A percentile compares a stretch with the other conserved stretches of the same genome.
Evolutionary conservation across 1,284 basidiomycete species (phyloP).

Genomic region (Ustilago crameri): DNA sequence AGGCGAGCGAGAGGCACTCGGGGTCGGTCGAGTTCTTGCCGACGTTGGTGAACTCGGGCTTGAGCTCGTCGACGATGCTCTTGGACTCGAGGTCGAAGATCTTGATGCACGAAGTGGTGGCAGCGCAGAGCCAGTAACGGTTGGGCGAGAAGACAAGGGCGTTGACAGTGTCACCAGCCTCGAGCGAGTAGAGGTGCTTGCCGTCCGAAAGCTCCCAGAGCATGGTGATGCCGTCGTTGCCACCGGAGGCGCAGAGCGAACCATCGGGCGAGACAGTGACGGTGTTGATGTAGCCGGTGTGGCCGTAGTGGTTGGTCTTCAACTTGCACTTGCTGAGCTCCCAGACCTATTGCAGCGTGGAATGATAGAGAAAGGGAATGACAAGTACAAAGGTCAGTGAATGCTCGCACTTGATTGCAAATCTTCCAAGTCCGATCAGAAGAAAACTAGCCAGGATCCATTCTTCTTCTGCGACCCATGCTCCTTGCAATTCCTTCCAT

Average conservation of each 20-base stretch:
- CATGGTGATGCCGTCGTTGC: slow-evolving; percentile 98
- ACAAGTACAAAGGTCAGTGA: slow-evolving; percentile 5
- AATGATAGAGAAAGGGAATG: neutral
- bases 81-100: slow-evolving; percentile 73
- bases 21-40: slow-evolving; percentile 84
- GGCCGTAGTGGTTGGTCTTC: slow-evolving; percentile 99
- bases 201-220: slow-evolving; percentile 99
- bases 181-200: slow-evolving; percentile 99
- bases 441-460: neutral
- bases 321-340: slow-evolving; percentile 99
- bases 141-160: slow-evolving; percentile 96
- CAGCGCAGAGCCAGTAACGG: slow-evolving; percentile 97
- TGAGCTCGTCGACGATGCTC: slow-evolving; percentile 98
- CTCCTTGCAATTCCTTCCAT: neutral
- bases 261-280: slow-evolving; percentile 98
- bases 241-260: slow-evolving; percentile 97
- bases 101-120: slow-evolving; percentile 97
- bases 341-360: slow-evolving; percentile 83
- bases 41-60: slow-evolving; percentile 72
- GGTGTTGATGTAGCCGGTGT: slow-evolving; percentile 99
- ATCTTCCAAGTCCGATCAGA: slow-evolving; percentile 8
- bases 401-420: neutral
- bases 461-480: neutral
- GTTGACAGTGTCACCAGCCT: slow-evolving; percentile 98
- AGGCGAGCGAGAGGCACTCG: slow-evolving; percentile 96